Conservation (phyloP, 305 asterid genomes). For the Plantago lanceolata region DNA sequence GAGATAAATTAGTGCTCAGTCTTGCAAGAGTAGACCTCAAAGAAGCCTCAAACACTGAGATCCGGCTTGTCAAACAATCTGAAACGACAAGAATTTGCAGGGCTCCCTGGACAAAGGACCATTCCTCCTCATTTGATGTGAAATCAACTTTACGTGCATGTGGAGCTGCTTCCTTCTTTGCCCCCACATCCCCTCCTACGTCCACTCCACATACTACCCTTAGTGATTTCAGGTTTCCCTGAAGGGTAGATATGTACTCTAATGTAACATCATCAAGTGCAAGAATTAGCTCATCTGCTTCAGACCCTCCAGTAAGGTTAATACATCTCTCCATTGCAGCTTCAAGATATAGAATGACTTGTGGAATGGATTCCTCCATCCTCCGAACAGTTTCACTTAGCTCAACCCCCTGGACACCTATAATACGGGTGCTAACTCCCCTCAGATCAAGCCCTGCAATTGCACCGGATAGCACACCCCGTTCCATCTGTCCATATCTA, state of each 20-base stretch:
- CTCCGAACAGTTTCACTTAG: constrained; percentile 96
- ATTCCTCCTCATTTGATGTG: constrained; percentile 85
- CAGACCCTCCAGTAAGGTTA: constrained; percentile 90
- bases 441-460: constrained; percentile 86
- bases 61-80: constrained; percentile 85
- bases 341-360: constrained; percentile 81
- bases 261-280: constrained; percentile 79
- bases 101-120: constrained; percentile 98
- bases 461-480: constrained; percentile 67
- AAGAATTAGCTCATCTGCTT: constrained; percentile 85
- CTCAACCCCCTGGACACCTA: constrained; percentile 93
- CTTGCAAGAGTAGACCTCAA: constrained; percentile 91
- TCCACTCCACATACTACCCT: constrained; percentile 88
- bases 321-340: constrained; percentile 96
- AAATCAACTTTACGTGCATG: constrained; percentile 63
- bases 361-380: constrained; percentile 97
- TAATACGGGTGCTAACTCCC: constrained; percentile 86
- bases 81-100: constrained; percentile 92
- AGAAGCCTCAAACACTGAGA: constrained; percentile 94
- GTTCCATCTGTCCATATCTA: constrained; percentile 97
- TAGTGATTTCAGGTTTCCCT: constrained; percentile 80
- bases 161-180: constrained; percentile 69
- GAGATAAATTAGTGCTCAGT: constrained; percentile 76
- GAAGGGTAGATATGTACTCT: constrained; percentile 79
- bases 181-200: constrained; percentile 37